phyloP scores from a whole-genome alignment of 1,284 basidiomycete species.

The Xerocomus amazonicus region DNA sequence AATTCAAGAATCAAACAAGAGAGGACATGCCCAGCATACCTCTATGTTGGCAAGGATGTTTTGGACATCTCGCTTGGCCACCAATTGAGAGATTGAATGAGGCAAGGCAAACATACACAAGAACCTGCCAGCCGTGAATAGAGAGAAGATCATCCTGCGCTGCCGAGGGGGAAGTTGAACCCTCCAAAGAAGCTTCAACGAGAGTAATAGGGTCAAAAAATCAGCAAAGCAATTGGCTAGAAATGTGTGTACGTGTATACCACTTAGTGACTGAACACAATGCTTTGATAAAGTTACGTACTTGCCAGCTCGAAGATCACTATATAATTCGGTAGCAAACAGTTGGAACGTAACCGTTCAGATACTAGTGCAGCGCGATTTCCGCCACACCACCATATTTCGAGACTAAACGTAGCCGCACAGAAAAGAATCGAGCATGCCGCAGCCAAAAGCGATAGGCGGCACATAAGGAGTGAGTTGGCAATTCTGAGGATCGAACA shows the following conservation, averaged over 20 bases:
- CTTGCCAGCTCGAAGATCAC: conserved; percentile 7
- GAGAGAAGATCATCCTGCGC: conserved; percentile 2
- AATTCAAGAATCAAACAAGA: no score
- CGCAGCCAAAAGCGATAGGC: neutral
- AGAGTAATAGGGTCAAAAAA: neutral
- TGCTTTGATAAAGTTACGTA: neutral
- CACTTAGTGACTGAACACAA: neutral
- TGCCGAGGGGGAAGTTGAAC: conserved; percentile 2
- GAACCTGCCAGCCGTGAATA: conserved; percentile 2
- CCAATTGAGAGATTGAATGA: neutral
- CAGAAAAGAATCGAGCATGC: conserved; percentile 1
- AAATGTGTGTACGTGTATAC: no score
- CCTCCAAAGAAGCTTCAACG: conserved; percentile 5
- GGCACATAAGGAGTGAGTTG: neutral
- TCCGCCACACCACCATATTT: conserved; percentile 9
- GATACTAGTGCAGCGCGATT: neutral
- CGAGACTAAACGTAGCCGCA: conserved; percentile 1
- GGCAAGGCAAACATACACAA: conserved; percentile 1
- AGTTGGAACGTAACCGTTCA: neutral
- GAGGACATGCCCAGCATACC: neutral
- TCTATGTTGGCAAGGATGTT: neutral
- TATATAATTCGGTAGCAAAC: conserved; percentile 1
- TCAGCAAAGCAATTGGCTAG: conserved; percentile 1
- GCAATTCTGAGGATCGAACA: conserved; percentile 10
- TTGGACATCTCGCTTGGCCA: neutral